phyloP scores from a whole-genome alignment of 768 basidiomycete genomes.

The Boletellus ananiceps region DNA sequence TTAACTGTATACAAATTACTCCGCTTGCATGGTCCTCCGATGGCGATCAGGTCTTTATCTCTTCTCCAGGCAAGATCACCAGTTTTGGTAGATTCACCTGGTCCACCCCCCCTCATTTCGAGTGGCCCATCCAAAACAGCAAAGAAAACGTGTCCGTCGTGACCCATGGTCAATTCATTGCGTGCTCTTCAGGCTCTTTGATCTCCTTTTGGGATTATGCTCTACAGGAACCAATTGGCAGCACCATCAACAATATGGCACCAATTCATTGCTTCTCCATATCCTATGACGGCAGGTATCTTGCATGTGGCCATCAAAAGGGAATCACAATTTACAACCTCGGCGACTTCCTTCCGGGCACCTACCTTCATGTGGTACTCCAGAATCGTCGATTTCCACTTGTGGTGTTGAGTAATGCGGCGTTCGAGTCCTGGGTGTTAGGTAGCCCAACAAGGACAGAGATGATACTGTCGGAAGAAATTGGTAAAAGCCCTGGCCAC shows the following conservation, averaged over 20 bases:
- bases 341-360: neutral
- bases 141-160: neutral
- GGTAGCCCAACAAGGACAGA: neutral
- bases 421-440: neutral
- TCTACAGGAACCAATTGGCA: neutral
- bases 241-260: neutral
- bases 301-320: constrained; percentile 1
- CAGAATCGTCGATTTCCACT: neutral
- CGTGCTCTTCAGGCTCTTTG: neutral
- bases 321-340: constrained; percentile 2
- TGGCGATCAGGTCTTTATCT: neutral
- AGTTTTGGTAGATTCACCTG: no score
- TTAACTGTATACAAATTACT: neutral
- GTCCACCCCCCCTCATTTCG: no score
- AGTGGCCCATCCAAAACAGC: constrained; percentile 1
- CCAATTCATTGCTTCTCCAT: neutral
- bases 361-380: neutral
- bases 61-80: neutral
- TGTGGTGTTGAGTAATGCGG: neutral
- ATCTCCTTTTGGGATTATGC: constrained; percentile 8
- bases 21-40: constrained; percentile 1
- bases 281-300: constrained; percentile 6
- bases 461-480: neutral
- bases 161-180: neutral
- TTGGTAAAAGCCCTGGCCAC: neutral